phyloP scores from a whole-genome alignment of 306 rosid species.

The Gastrolobium villosum region DNA sequence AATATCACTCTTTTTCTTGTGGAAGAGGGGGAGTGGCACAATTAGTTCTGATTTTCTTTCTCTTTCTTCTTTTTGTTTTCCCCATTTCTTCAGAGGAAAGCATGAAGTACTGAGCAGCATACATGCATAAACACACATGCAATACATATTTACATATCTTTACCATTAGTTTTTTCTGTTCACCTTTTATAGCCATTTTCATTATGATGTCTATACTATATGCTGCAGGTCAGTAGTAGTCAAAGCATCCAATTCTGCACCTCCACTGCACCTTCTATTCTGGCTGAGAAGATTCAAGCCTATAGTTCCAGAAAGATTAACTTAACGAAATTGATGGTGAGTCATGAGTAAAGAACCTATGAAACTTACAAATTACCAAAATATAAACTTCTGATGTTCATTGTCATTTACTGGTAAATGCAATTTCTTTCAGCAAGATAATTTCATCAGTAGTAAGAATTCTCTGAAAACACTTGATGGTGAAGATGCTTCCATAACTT shows the following conservation, averaged over 20 bases:
- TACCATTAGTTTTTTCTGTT: not conserved
- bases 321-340: conserved; percentile 47
- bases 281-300: conserved; percentile 55
- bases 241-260: conserved; percentile 54
- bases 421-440: conserved; percentile 50
- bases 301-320: conserved; percentile 50
- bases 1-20: not conserved
- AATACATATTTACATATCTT: not conserved
- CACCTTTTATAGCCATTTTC: conserved; percentile 24
- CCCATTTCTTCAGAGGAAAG: not conserved
- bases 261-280: conserved; percentile 52
- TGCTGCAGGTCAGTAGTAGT: conserved; percentile 50
- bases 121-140: conserved; percentile 9
- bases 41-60: not conserved
- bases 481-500: conserved; percentile 51
- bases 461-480: conserved; percentile 47
- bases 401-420: conserved; percentile 45
- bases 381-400: conserved; percentile 38
- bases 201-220: conserved; percentile 10
- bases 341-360: conserved; percentile 48
- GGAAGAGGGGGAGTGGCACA: not conserved
- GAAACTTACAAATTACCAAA: conserved; percentile 43
- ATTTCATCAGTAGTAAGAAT: conserved; percentile 44
- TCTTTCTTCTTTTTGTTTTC: not conserved
- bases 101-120: conserved; percentile 15